A percentile compares a stretch with the other conserved stretches of the same genome.
These are phyloP conservation scores for Didymella glomerata DNA, from an alignment of 2,329 filamentous ascomycete genomes.

Conservation along the genomic window DNA sequence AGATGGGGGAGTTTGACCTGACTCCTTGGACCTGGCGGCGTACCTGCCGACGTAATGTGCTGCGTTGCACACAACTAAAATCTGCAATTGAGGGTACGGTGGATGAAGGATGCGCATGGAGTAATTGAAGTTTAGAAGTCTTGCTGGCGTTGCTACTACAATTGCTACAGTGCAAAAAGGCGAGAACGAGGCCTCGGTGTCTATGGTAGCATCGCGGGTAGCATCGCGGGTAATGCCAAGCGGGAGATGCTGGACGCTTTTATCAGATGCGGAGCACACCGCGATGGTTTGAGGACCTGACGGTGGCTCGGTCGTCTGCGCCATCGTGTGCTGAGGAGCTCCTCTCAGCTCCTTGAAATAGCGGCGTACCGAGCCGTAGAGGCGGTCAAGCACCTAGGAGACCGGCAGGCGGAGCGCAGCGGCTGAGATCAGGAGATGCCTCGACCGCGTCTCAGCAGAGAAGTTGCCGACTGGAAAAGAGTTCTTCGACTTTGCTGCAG, in stretches of 20 bases:
- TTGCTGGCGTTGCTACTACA: neutral
- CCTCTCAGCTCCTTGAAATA: conserved; percentile 17
- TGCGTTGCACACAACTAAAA: neutral
- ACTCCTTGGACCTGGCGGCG: conserved; percentile 1
- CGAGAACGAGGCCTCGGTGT: neutral
- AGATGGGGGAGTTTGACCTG: conserved; percentile 1
- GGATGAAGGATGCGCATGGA: neutral
- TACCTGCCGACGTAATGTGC: conserved; percentile 8
- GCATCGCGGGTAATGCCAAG: neutral
- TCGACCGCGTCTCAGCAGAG: neutral
- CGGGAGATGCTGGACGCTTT: neutral
- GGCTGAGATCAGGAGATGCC: conserved; percentile 11
- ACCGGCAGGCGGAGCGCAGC: neutral
- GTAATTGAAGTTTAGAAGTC: neutral
- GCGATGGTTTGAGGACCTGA: conserved; percentile 4
- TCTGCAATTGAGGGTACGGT: neutral
- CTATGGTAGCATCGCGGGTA: neutral
- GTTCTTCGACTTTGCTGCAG: neutral
- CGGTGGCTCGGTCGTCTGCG: conserved; percentile 6
- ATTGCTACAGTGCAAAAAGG: neutral
- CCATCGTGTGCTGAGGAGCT: conserved; percentile 14
- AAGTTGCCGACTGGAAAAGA: conserved; percentile 14
- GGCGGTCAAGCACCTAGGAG: conserved; percentile 4
- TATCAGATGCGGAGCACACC: conserved; percentile 23
- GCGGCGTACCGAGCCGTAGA: neutral